phyloP scores from a whole-genome alignment of 345 rosid genomes.

The Linum trigynum region DNA sequence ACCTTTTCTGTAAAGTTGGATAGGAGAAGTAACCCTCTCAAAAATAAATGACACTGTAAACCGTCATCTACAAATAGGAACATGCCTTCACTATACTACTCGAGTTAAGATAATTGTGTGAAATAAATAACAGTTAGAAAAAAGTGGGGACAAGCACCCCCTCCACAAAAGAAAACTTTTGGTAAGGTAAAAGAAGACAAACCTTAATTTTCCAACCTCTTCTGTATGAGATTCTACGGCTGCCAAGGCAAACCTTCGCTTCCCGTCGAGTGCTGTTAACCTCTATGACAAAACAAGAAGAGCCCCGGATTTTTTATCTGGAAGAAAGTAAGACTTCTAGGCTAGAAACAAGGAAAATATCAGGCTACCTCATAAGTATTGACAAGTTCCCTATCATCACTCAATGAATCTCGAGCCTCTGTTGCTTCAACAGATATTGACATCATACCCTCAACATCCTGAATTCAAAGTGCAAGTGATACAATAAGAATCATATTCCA shows the following conservation, averaged over 20 bases:
- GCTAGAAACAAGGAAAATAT: background rate
- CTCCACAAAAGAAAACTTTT: background rate
- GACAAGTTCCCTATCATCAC: slow-evolving; percentile 89
- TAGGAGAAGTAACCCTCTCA: background rate
- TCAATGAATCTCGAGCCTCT: slow-evolving; percentile 81
- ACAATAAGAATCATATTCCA: background rate
- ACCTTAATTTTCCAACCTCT: slow-evolving; percentile 94
- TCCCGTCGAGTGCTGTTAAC: slow-evolving; percentile 95
- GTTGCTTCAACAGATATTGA: slow-evolving; percentile 97
- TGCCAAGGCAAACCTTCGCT: slow-evolving; percentile 94
- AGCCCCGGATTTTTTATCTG: background rate
- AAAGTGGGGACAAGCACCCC: too few species aligned
- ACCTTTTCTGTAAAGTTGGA: background rate
- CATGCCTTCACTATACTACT: too few species aligned
- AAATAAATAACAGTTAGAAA: too few species aligned
- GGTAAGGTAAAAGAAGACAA: slow-evolving; percentile 12
- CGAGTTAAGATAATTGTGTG: background rate
- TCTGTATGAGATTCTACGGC: slow-evolving; percentile 82
- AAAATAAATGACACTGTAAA: too few species aligned
- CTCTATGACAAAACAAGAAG: slow-evolving; percentile 39
- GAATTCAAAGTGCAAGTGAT: background rate
- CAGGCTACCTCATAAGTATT: slow-evolving; percentile 81
- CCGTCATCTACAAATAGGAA: background rate
- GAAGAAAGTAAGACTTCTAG: background rate
- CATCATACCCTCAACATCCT: slow-evolving; percentile 99